These are phyloP conservation scores for Lentinus brumalis DNA, from an alignment of 768 basidiomycete species.

Conservation along the genomic window DNA sequence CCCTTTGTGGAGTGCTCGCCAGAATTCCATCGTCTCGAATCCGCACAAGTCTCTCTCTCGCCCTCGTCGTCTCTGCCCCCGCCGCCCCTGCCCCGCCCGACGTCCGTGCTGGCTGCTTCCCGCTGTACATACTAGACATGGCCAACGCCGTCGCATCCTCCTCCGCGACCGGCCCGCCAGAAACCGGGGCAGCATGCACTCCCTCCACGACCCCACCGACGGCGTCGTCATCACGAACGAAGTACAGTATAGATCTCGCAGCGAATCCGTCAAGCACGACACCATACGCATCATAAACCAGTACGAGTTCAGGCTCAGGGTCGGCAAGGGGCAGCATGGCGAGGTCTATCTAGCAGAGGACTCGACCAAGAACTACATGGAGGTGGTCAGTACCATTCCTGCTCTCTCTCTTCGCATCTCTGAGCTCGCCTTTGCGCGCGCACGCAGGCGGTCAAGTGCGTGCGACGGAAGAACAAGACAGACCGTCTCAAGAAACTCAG, in stretches of 20 bases:
- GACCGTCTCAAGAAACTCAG: constrained; percentile 55
- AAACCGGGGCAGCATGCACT: constrained; percentile 20
- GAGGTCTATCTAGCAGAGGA: constrained; percentile 78
- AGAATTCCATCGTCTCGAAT: constrained; percentile 10
- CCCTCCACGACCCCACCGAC: constrained; percentile 35
- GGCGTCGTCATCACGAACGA: constrained; percentile 52
- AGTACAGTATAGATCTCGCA: constrained; percentile 33
- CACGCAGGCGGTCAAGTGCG: constrained; percentile 75
- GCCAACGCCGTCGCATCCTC: constrained; percentile 20
- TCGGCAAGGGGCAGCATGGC: constrained; percentile 91
- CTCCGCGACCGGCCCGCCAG: constrained; percentile 20
- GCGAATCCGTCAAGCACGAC: constrained; percentile 39
- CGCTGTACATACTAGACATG: constrained; percentile 25
- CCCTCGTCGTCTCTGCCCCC: constrained; percentile 2
- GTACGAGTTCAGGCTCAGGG: constrained; percentile 72
- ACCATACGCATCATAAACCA: constrained; percentile 68
- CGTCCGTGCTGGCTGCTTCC: constrained; percentile 8
- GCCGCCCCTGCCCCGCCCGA: background rate
- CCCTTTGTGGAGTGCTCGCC: constrained; percentile 15
- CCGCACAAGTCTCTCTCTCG: background rate
- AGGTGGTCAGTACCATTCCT: constrained; percentile 48
- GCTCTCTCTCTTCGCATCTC: background rate
- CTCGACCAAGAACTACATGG: constrained; percentile 39
- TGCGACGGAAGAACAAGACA: constrained; percentile 70
- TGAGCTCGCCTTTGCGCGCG: background rate